Percentiles rank a stretch among this genome's conserved stretches.
These are phyloP conservation scores for Liquidambar formosana DNA, from an alignment of 164 flowering plant genomes.

Conservation along the genomic window DNA sequence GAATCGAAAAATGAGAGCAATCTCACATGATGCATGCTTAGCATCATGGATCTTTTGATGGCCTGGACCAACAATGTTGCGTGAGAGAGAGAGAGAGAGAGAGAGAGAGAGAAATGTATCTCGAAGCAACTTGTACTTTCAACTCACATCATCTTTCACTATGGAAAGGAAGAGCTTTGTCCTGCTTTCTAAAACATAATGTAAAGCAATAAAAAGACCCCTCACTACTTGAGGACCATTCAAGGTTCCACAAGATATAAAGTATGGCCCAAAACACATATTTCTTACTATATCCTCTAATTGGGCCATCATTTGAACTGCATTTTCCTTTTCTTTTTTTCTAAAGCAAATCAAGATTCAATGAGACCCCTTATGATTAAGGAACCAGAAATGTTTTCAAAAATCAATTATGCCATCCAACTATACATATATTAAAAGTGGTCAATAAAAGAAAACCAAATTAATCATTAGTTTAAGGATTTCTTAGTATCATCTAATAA, in stretches of 20 bases:
- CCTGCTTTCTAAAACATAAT: background rate
- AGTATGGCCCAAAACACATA: background rate
- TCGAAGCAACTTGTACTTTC: conserved; percentile 16
- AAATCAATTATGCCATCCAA: background rate
- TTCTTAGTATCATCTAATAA: background rate
- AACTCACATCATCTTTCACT: conserved; percentile 23
- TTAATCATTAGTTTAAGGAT: conserved; percentile 7
- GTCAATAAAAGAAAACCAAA: conserved; percentile 7
- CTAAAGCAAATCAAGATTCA: conserved; percentile 16
- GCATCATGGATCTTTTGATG: conserved; percentile 7
- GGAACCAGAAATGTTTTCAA: conserved; percentile 10
- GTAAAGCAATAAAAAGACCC: background rate
- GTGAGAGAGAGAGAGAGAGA: background rate
- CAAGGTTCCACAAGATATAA: conserved; percentile 1
- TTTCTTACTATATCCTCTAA: background rate
- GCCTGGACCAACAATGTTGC: conserved; percentile 3
- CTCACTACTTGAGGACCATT: conserved; percentile 11
- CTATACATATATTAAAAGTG: background rate
- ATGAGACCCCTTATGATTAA: conserved; percentile 19
- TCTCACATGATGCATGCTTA: conserved; percentile 15
- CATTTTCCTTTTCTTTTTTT: conserved; percentile 10
- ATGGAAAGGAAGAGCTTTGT: conserved; percentile 3
- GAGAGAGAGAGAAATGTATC: no score
- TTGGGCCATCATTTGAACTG: conserved; percentile 15
- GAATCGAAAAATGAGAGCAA: background rate